Conservation (phyloP, 2,329 filamentous ascomycete genomes). For the Beauveria rudraprayagi region DNA sequence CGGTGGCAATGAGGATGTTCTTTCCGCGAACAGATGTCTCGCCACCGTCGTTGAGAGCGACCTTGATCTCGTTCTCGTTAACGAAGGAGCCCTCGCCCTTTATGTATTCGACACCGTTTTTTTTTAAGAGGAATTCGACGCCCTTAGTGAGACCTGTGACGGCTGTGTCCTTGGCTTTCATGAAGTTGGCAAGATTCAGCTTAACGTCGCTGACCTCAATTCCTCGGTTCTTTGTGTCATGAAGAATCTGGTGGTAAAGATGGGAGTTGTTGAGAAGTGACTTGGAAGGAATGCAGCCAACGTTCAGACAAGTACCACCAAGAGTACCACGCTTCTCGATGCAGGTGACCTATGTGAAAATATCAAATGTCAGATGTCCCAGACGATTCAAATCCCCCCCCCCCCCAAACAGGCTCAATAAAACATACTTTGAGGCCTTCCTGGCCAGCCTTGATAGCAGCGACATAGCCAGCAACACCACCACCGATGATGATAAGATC, state of each 20-base stretch:
- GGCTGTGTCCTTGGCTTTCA: slow-evolving; percentile 96
- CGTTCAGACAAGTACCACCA: slow-evolving; percentile 95
- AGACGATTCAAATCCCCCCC: background rate
- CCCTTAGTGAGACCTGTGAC: slow-evolving; percentile 88
- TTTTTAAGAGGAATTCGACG: slow-evolving; percentile 97
- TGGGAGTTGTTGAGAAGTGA: slow-evolving; percentile 99
- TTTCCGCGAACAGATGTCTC: slow-evolving; percentile 82
- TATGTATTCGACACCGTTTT: slow-evolving; percentile 97
- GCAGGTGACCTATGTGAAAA: slow-evolving; percentile 65
- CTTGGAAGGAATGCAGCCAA: slow-evolving; percentile 98
- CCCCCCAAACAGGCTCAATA: background rate
- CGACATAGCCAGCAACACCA: slow-evolving; percentile 96
- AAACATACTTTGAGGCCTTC: slow-evolving; percentile 79
- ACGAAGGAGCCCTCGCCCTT: slow-evolving; percentile 85
- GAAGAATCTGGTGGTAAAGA: slow-evolving; percentile 91
- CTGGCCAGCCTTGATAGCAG: slow-evolving; percentile 97
- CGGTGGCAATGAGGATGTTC: slow-evolving; percentile 97
- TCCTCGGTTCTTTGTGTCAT: slow-evolving; percentile 94
- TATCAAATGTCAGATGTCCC: slow-evolving; percentile 9
- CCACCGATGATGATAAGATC: slow-evolving; percentile 97
- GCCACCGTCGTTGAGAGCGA: slow-evolving; percentile 83
- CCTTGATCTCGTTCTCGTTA: slow-evolving; percentile 84
- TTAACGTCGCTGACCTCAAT: slow-evolving; percentile 97
- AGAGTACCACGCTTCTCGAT: slow-evolving; percentile 96
- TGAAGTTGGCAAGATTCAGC: slow-evolving; percentile 89